Conservation (phyloP, 1,284 basidiomycete species). For the Tilletia walkeri region DNA sequence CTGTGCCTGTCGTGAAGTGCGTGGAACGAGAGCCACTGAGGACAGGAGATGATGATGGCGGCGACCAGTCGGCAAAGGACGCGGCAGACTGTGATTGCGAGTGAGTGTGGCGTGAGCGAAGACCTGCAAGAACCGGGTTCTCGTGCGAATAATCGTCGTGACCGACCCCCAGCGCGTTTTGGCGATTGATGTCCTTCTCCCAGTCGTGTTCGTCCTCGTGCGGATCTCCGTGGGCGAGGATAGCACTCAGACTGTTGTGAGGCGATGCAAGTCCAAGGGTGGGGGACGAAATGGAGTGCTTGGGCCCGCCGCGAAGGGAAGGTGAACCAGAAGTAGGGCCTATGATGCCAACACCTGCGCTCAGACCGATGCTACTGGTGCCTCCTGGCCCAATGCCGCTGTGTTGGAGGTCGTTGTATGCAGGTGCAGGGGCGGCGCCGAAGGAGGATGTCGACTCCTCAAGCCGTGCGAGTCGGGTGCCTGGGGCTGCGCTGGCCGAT, state of each 20-base stretch:
- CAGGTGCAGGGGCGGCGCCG: too few species aligned
- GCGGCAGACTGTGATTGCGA: conserved; percentile 6
- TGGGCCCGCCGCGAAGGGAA: neutral
- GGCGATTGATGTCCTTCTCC: neutral
- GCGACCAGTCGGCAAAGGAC: conserved; percentile 17
- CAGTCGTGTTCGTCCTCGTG: conserved; percentile 17
- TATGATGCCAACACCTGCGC: neutral
- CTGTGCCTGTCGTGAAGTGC: neutral
- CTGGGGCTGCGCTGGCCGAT: too few species aligned
- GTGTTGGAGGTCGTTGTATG: too few species aligned
- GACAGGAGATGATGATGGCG: conserved; percentile 4
- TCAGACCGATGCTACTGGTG: too few species aligned
- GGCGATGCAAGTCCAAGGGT: neutral
- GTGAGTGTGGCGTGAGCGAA: conserved; percentile 1
- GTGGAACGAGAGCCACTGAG: conserved; percentile 3
- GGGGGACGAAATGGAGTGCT: neutral
- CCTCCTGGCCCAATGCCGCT: too few species aligned
- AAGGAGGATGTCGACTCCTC: too few species aligned
- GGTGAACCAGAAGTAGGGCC: conserved; percentile 3
- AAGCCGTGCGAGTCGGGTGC: too few species aligned
- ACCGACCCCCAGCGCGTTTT: conserved; percentile 2
- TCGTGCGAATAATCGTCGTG: neutral
- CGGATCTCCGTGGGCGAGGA: neutral
- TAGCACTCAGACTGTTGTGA: conserved; percentile 5
- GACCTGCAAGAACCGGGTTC: neutral